A percentile compares a stretch with the other conserved stretches of the same genome.
Evolutionary conservation across 2,329 filamentous ascomycete species (phyloP).

Genomic region (Cyphellophora attinorum): DNA sequence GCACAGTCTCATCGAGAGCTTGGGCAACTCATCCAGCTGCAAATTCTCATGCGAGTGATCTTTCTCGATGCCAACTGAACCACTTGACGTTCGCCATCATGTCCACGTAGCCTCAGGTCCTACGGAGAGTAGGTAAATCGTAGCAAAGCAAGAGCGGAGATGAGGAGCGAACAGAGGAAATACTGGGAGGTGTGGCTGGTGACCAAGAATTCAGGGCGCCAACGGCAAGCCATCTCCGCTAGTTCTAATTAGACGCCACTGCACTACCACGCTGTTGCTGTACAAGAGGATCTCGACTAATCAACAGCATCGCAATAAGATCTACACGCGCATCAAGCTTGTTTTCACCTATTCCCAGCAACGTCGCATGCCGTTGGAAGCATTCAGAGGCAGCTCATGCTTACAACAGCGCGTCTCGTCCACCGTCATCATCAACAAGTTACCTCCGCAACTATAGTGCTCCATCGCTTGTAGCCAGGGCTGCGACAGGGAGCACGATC

Average conservation of each 20-base stretch:
- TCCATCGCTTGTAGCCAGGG: no score
- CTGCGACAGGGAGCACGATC: constrained; percentile 1
- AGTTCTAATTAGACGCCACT: constrained; percentile 1
- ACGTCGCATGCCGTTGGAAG: background rate
- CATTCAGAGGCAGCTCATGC: background rate
- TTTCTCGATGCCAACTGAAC: no score
- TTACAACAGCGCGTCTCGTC: constrained; percentile 1
- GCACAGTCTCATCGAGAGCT: no score
- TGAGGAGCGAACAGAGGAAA: constrained; percentile 4
- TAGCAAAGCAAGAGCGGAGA: no score
- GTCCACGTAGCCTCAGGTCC: no score
- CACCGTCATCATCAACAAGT: no score
- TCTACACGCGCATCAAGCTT: background rate
- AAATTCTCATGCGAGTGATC: no score
- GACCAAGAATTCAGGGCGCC: constrained; percentile 8
- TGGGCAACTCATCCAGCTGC: no score
- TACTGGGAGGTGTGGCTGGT: constrained; percentile 5
- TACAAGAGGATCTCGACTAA: background rate
- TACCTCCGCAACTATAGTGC: no score
- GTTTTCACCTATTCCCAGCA: background rate
- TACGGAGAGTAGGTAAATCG: no score
- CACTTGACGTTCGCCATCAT: no score
- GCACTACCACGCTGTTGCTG: constrained; percentile 2
- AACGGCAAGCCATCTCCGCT: background rate
- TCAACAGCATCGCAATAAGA: background rate